A percentile compares a stretch with the other conserved stretches of the same genome.
Evolutionary conservation across 768 basidiomycete species (phyloP).

Genomic region (Agrocybe praecox): DNA sequence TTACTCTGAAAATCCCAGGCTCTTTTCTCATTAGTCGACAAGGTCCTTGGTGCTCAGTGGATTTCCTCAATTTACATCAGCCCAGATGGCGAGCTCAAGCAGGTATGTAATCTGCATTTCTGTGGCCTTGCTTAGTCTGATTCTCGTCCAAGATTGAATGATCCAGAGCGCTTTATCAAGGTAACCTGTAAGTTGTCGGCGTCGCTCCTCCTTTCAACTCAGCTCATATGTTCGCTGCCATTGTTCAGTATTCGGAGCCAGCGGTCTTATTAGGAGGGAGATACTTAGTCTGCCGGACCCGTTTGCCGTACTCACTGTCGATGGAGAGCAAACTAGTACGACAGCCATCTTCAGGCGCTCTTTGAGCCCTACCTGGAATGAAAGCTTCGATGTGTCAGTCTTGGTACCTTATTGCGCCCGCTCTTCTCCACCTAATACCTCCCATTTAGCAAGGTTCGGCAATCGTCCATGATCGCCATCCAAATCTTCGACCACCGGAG

Average conservation of each 20-base stretch:
- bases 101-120: conserved; percentile 27
- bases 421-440: conserved; percentile 8
- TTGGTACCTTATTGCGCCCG: conserved; percentile 14
- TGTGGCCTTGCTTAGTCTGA: conserved; percentile 8
- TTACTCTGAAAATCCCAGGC: background rate
- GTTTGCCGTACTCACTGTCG: conserved; percentile 86
- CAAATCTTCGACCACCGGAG: conserved; percentile 92
- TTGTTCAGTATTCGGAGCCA: conserved; percentile 73
- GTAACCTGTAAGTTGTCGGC: conserved; percentile 44
- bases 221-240: conserved; percentile 2
- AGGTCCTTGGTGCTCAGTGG: background rate
- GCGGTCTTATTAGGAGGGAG: conserved; percentile 74
- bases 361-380: conserved; percentile 79
- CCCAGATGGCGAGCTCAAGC: conserved; percentile 30
- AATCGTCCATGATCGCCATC: conserved; percentile 75
- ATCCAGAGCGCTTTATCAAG: conserved; percentile 51
- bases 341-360: conserved; percentile 72
- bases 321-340: conserved; percentile 80
- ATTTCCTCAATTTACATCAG: background rate
- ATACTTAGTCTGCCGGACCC: conserved; percentile 85
- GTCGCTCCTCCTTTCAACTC: conserved; percentile 1
- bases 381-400: conserved; percentile 82
- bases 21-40: background rate
- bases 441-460: conserved; percentile 61
- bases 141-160: conserved; percentile 37